Evolutionary conservation across 2,329 filamentous ascomycete species (phyloP).

Genomic region (Colletotrichum sp.): DNA sequence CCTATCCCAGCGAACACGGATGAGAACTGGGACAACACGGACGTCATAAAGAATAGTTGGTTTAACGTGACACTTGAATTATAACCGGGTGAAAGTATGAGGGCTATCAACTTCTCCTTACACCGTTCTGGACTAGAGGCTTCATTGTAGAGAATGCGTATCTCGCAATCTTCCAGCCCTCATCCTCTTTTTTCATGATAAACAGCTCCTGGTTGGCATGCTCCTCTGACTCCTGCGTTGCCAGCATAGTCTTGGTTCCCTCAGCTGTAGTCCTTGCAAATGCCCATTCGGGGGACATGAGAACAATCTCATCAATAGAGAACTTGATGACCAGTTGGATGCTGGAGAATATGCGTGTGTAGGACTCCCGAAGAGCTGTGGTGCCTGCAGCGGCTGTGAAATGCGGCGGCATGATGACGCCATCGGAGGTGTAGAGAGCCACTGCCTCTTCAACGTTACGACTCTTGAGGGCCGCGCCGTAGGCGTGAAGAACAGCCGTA

Average conservation of each 20-base stretch:
- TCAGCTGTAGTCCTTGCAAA: constrained; percentile 25
- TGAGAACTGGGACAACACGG: no score
- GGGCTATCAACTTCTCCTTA: not conserved
- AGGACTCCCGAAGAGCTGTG: constrained; percentile 20
- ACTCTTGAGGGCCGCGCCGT: constrained; percentile 22
- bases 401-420: constrained; percentile 28
- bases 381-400: constrained; percentile 22
- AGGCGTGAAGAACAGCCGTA: constrained; percentile 15
- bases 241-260: constrained; percentile 25
- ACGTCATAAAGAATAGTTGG: no score
- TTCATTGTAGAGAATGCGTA: constrained; percentile 28
- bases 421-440: constrained; percentile 25
- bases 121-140: not conserved
- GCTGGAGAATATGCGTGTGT: constrained; percentile 22
- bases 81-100: no score
- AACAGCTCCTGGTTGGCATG: constrained; percentile 27
- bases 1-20: no score
- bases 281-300: constrained; percentile 25
- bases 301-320: constrained; percentile 19
- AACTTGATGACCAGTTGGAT: constrained; percentile 23
- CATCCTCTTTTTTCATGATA: constrained; percentile 22
- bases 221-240: constrained; percentile 16
- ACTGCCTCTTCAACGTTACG: constrained; percentile 22
- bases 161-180: constrained; percentile 25
- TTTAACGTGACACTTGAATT: no score